Base-by-base conservation (phyloP, 768 basidiomycete genomes). In the Calocera cornea region DNA sequence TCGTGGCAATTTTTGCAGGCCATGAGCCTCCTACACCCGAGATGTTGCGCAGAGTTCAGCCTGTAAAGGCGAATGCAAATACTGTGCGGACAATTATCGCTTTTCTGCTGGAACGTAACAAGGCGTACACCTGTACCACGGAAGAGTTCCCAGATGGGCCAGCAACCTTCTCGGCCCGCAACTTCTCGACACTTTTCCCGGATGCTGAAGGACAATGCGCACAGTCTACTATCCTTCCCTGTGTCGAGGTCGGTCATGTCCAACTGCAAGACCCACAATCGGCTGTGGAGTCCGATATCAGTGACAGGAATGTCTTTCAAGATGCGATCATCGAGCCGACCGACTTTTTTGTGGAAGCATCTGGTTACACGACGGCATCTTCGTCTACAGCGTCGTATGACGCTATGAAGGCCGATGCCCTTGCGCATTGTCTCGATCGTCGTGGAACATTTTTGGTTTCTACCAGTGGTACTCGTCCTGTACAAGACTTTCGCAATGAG, bases 401-500 rank as follows among this genome's bases (percentile, higher is more conserved):
- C 3, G 5, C 44, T 7, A 47, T 47, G 44, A 47, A 47, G 19
- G 44, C 44, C 24, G 44, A 47, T 47, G 44, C 44, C 7, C 19
- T 47, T 7, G 44, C 44, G 3, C 44, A 47, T 47, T 47, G 44
- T 19, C 44, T 47, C 24, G 16, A 17, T 47, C 3, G 19, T 8
- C 19, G 44, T 19, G 44, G 44, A 5, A 7, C 19, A 3, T 47
- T 47, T 47, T 7, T 47, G 19, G 5, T 47, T 5, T 47, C 44
- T 3, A 19, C 8, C 8, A 47, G 19, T 8, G 44, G 44, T 8
- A 47, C 5, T 19, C 16, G 19, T 8, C 8, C 44, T 3, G 19
- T 47, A 3, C 44, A 78, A 70, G 77, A 80, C 64, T 80, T 78
- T 70, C 68, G 68, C 34, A 78, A 81, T 68, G 76, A 76, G 1